A percentile compares a stretch with the other conserved stretches of the same genome.
Conservation (phyloP, 345 rosid species). For the Boechera stricta region DNA sequence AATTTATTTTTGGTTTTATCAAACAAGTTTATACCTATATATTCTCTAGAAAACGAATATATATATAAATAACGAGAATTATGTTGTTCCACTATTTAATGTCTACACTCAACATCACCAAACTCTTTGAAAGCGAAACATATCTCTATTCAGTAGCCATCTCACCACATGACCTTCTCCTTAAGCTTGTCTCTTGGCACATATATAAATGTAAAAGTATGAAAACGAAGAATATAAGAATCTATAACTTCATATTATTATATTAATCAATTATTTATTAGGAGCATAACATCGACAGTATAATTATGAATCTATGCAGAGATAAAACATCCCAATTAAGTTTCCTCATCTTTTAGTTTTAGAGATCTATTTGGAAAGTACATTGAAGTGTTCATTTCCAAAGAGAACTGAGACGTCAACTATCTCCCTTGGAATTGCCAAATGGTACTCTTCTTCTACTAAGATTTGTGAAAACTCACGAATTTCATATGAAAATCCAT, state of each 20-base stretch:
- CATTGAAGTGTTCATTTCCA: not conserved
- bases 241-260: not conserved
- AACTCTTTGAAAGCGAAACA: conserved; percentile 29
- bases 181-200: conserved; percentile 17
- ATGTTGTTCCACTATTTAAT: not conserved
- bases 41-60: too few species aligned
- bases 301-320: not conserved
- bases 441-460: not conserved
- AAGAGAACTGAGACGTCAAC: not conserved
- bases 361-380: not conserved
- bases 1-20: too few species aligned
- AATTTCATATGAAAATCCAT: too few species aligned
- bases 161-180: conserved; percentile 17
- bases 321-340: not conserved
- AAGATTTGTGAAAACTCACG: not conserved
- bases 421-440: not conserved
- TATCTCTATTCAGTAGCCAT: conserved; percentile 20
- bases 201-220: not conserved
- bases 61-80: too few species aligned
- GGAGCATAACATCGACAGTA: not conserved
- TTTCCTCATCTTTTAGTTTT: not conserved
- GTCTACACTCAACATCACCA: conserved; percentile 26
- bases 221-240: not conserved
- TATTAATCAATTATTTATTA: not conserved
- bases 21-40: too few species aligned